phyloP scores from a whole-genome alignment of 139 green algal genomes.

The Chlorella vulgaris region DNA sequence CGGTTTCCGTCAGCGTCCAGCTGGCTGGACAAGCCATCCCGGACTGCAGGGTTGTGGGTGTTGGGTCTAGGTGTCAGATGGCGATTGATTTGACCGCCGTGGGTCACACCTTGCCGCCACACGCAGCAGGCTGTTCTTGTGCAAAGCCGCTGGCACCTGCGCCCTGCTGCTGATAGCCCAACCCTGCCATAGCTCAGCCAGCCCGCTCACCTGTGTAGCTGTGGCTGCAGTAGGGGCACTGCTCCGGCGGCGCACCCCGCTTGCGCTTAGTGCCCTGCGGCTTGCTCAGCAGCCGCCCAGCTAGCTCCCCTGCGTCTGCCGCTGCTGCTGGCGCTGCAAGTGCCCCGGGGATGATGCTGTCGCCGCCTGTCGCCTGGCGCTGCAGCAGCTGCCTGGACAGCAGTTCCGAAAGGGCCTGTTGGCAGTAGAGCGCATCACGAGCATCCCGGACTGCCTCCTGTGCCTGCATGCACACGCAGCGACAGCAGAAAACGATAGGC shows the following conservation, averaged over 20 bases:
- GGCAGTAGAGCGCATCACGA: constrained; percentile 29
- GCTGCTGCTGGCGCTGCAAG: background rate
- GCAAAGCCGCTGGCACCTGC: too few species aligned
- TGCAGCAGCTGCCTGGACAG: constrained; percentile 17
- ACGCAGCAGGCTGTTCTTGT: too few species aligned
- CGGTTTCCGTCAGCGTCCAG: constrained; percentile 36
- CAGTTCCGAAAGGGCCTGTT: constrained; percentile 38
- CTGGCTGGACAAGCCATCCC: constrained; percentile 49
- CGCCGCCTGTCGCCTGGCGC: background rate
- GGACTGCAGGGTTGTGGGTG: constrained; percentile 13
- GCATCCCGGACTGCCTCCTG: constrained; percentile 32
- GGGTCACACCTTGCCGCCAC: too few species aligned
- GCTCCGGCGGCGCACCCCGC: constrained; percentile 40
- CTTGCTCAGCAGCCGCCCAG: background rate
- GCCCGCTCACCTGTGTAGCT: constrained; percentile 46
- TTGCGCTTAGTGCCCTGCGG: constrained; percentile 35
- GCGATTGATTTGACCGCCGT: background rate
- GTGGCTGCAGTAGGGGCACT: constrained; percentile 57
- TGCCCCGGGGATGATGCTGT: background rate
- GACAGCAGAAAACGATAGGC: background rate
- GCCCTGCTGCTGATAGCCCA: background rate
- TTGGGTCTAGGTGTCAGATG: background rate
- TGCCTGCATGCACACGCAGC: constrained; percentile 20
- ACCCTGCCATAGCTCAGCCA: background rate
- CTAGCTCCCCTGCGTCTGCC: background rate